These are phyloP conservation scores for Epichloe glyceriae DNA, from an alignment of 2,329 filamentous ascomycete genomes.

Conservation along the genomic window DNA sequence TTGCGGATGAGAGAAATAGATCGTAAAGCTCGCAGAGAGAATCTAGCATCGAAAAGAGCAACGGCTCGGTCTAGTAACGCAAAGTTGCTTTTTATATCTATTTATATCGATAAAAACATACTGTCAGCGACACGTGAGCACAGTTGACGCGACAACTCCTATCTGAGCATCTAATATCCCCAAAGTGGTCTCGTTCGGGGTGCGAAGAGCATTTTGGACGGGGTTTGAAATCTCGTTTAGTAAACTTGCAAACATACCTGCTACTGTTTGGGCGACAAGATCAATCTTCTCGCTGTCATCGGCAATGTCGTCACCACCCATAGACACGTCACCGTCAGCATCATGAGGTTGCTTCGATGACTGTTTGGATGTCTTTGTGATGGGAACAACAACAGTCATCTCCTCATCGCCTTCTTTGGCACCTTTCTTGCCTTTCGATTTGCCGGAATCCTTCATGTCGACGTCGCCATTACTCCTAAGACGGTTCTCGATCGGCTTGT, in stretches of 20 bases:
- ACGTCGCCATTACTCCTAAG: slow-evolving; percentile 49
- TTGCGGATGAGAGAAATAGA: slow-evolving; percentile 95
- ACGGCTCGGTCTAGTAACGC: slow-evolving; percentile 84
- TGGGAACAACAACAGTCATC: slow-evolving; percentile 71
- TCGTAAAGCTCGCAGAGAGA: slow-evolving; percentile 83
- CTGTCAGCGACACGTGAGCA: slow-evolving; percentile 2
- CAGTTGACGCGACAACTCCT: neutral
- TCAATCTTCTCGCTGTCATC: slow-evolving; percentile 46
- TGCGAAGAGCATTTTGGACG: neutral
- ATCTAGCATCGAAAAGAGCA: slow-evolving; percentile 83
- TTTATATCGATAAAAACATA: slow-evolving; percentile 6
- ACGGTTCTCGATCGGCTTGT: slow-evolving; percentile 56
- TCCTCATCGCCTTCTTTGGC: slow-evolving; percentile 59
- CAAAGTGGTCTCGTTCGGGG: neutral
- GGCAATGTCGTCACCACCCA: slow-evolving; percentile 49
- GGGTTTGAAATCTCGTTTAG: too few species aligned
- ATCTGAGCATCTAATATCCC: too few species aligned
- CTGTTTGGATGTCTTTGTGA: slow-evolving; percentile 51
- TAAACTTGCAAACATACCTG: slow-evolving; percentile 33
- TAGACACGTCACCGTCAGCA: slow-evolving; percentile 56
- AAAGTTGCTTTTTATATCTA: slow-evolving; percentile 95
- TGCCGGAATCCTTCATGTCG: slow-evolving; percentile 57
- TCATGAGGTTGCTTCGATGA: slow-evolving; percentile 43
- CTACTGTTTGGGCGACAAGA: slow-evolving; percentile 44
- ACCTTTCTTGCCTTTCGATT: slow-evolving; percentile 52